Base-by-base conservation (phyloP, 805 yeast genomes). In the Kluyveromyces nonfermentans region DNA sequence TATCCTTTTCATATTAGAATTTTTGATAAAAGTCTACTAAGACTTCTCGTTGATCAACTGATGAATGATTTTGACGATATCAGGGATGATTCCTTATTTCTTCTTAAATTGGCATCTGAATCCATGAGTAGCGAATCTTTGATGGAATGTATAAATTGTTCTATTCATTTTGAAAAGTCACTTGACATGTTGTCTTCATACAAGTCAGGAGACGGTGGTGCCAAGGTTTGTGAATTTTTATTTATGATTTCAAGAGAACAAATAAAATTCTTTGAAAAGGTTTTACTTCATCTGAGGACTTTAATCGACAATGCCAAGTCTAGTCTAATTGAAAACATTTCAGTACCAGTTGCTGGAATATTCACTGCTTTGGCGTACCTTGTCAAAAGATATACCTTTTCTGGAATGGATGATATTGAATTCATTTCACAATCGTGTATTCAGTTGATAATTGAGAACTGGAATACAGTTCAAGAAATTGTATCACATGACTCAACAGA, bases 141-240 rank as follows among this genome's bases (percentile, higher is more conserved):
- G 15, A 34, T 35, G 20, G 15, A 32, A 1, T 15, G 28, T 19
- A 36, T 51, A 2, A 47, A 52, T 39, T 37, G 40, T 33, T 42
- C 36, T 31, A 47, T 33, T 46, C 53, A 54, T 9, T 47, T 44
- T 7, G 25, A 31, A 21, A 65, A 51, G 40, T 68, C 63, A 9
- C 62, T 45, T 55, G 66, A 44, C 41, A 66, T 63, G 58, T 65
- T 60, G 78, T 82, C 33, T 3, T 56, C 56, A 31, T 67, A 67
- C 43, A 77, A 88, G 43, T 77, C 72, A 46, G 80, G 85, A 37
- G 96, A 88, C 46, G 81, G 85, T 19, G 96, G 89, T 7, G 88
- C 95, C 0, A 73, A 79, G 33, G 66, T 80, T 14, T 64, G 83
- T 22, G 77, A 75, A 53, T 72, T 79, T 54, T 47, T 81, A 16